Evolutionary conservation across 225 moss, liverwort and hornwort species (phyloP).

Genomic region (Climacium dendroides): DNA sequence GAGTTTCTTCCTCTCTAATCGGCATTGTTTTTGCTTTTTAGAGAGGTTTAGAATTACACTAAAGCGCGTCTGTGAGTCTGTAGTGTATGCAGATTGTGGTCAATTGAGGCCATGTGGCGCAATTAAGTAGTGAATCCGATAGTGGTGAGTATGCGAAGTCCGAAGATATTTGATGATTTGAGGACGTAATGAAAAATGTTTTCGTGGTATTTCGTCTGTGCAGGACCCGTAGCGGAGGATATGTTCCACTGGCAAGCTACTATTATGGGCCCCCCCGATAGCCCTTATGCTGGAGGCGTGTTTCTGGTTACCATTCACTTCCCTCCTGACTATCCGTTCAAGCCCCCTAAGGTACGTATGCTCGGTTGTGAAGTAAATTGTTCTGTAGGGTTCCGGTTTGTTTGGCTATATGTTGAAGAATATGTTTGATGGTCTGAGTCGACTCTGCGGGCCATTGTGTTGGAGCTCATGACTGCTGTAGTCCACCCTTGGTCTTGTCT

Average conservation of each 20-base stretch:
- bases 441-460: not conserved
- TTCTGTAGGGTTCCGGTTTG: not conserved
- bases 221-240: slow-evolving; percentile 96
- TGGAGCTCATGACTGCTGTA: not conserved
- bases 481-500: not conserved
- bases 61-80: not conserved
- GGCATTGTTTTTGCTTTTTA: not conserved
- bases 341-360: slow-evolving; percentile 72
- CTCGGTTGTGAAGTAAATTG: not conserved
- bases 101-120: not conserved
- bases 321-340: slow-evolving; percentile 93
- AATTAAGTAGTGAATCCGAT: not conserved
- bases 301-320: slow-evolving; percentile 97
- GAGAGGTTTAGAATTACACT: not conserved
- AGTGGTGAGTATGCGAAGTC: not conserved
- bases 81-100: not conserved
- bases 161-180: not conserved
- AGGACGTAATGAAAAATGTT: not conserved
- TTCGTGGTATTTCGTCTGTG: not conserved
- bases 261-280: slow-evolving; percentile 97
- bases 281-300: slow-evolving; percentile 94
- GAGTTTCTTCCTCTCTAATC: not conserved
- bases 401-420: not conserved
- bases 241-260: slow-evolving; percentile 99
- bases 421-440: not conserved